Evolutionary conservation across 352 stramenopile genomes (phyloP).

Genomic region (Phytophthora rubi): DNA sequence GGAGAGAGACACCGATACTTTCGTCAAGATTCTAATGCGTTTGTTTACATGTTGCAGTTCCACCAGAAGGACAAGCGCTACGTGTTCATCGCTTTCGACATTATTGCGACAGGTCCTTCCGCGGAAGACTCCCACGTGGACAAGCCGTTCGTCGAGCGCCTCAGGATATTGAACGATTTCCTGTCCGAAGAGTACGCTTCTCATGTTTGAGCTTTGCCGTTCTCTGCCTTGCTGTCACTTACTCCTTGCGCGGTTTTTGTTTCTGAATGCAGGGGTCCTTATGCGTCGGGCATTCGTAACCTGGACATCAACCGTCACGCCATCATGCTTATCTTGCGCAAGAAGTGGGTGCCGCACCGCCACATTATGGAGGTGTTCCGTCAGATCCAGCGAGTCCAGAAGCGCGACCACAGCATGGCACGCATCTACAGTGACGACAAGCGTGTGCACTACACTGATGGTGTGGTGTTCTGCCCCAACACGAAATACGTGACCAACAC

Average conservation of each 20-base stretch:
- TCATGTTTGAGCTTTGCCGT: constrained; percentile 1
- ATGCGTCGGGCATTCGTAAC: constrained; percentile 68
- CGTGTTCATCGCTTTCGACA: constrained; percentile 92
- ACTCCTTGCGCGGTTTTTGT: constrained; percentile 8
- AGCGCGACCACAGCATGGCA: constrained; percentile 77
- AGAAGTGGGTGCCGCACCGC: constrained; percentile 83
- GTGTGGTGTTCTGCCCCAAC: constrained; percentile 90
- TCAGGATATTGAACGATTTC: constrained; percentile 85
- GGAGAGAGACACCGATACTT: background rate
- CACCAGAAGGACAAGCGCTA: constrained; percentile 84
- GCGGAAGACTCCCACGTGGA: constrained; percentile 79
- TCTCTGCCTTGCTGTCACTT: background rate
- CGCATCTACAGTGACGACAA: constrained; percentile 87
- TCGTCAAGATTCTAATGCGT: constrained; percentile 14
- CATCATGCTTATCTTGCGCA: constrained; percentile 80
- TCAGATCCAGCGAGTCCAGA: constrained; percentile 79
- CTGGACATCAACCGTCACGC: constrained; percentile 69
- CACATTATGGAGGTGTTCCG: constrained; percentile 87
- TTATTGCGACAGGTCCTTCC: constrained; percentile 81
- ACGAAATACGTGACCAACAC: constrained; percentile 86
- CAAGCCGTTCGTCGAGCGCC: constrained; percentile 81
- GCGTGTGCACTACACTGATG: constrained; percentile 89
- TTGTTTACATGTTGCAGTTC: constrained; percentile 50
- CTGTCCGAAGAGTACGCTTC: constrained; percentile 79
- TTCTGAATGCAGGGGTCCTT: constrained; percentile 68